Conservation (phyloP, 305 asterid genomes). For the Stenogyne calaminthoides region DNA sequence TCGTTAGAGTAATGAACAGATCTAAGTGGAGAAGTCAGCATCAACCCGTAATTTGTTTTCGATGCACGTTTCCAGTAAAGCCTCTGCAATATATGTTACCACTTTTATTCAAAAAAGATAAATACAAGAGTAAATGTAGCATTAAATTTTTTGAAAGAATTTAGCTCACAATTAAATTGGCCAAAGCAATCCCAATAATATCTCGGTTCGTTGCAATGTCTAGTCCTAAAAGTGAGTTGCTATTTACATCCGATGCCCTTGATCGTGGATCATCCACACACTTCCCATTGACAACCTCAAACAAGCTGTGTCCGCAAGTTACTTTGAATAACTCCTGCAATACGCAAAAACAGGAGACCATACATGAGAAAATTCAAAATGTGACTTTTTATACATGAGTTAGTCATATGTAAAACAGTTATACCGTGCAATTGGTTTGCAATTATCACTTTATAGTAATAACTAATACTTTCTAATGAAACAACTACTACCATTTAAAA, state of each 20-base stretch:
- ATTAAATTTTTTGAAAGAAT: not conserved
- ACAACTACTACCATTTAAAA: too few species aligned
- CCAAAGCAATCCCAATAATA: constrained; percentile 82
- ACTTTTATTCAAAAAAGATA: constrained; percentile 8
- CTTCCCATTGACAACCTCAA: constrained; percentile 78
- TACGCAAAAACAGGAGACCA: not conserved
- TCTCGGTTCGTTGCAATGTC: constrained; percentile 86
- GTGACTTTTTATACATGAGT: not conserved
- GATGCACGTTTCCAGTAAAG: constrained; percentile 96
- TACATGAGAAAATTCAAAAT: not conserved
- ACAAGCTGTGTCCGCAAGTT: constrained; percentile 80
- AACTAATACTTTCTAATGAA: too few species aligned
- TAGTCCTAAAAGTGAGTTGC: constrained; percentile 71
- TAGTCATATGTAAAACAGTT: too few species aligned
- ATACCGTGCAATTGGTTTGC: too few species aligned
- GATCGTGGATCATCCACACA: constrained; percentile 88
- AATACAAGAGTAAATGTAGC: not conserved
- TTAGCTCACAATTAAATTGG: constrained; percentile 83
- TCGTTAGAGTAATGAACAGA: constrained; percentile 54
- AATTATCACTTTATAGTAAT: too few species aligned
- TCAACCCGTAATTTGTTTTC: constrained; percentile 66
- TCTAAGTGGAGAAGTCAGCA: constrained; percentile 88
- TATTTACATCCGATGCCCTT: constrained; percentile 87
- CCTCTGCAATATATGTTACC: constrained; percentile 56
- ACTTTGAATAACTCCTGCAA: constrained; percentile 78